Conservation (phyloP, 805 yeast species). For the Clavispora asparagi region DNA sequence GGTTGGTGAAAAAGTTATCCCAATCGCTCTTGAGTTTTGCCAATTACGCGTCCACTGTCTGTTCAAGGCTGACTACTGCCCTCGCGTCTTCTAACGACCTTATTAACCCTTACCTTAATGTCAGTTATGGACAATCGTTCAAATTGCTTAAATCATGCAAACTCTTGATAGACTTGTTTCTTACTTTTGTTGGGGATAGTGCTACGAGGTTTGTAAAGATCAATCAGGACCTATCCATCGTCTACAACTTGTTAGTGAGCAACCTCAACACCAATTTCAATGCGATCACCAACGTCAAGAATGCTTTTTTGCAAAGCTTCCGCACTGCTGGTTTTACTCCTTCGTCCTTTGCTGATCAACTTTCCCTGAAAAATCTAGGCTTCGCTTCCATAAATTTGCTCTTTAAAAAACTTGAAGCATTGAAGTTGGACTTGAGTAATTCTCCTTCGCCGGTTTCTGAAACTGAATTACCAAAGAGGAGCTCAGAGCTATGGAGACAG, state of each 20-base stretch:
- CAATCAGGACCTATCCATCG: constrained; percentile 31
- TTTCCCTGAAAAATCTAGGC: constrained; percentile 17
- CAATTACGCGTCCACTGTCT: constrained; percentile 21
- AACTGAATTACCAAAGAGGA: constrained; percentile 1
- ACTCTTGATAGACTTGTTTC: constrained; percentile 28
- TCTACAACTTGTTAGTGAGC: constrained; percentile 24
- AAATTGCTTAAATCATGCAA: constrained; percentile 32
- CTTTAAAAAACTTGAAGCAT: constrained; percentile 20
- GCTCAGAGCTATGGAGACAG: constrained; percentile 12
- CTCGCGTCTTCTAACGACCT: constrained; percentile 6
- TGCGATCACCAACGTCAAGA: constrained; percentile 13
- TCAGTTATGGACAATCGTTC: constrained; percentile 29
- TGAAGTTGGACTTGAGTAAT: constrained; percentile 22
- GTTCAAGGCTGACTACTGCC: constrained; percentile 7
- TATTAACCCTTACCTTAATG: constrained; percentile 28
- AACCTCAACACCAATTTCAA: constrained; percentile 16
- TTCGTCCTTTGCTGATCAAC: not conserved
- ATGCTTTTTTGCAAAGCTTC: not conserved
- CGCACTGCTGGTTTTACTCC: not conserved
- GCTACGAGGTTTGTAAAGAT: constrained; percentile 27
- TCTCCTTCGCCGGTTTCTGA: constrained; percentile 1
- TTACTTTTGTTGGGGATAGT: constrained; percentile 15
- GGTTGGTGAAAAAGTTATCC: constrained; percentile 33
- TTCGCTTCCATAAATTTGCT: constrained; percentile 17
- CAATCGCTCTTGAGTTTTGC: constrained; percentile 24